phyloP scores from a whole-genome alignment of 108 stramenopile species.

The Conticribra guillardii region DNA sequence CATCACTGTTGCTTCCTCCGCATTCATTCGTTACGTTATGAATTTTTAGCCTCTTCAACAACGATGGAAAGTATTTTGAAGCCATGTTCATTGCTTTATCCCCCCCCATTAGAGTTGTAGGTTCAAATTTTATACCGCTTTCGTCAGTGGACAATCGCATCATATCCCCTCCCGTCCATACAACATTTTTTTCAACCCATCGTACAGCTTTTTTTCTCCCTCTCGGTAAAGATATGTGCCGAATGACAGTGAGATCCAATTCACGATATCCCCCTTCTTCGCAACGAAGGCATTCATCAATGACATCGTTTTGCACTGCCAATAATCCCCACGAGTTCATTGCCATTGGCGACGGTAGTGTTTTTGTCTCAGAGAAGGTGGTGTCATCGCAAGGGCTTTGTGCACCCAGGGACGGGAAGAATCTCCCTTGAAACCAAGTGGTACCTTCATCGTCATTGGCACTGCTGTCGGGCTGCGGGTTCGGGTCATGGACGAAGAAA shows the following conservation, averaged over 20 bases:
- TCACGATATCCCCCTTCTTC: slow-evolving; percentile 78
- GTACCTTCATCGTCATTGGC: slow-evolving; percentile 1
- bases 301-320: slow-evolving; percentile 57
- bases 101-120: slow-evolving; percentile 27
- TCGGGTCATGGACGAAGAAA: slow-evolving; percentile 63
- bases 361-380: slow-evolving; percentile 10
- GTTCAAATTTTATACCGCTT: slow-evolving; percentile 34
- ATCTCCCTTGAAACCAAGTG: slow-evolving; percentile 80
- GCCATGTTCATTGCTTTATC: slow-evolving; percentile 20
- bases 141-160: slow-evolving; percentile 49
- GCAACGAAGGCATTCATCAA: slow-evolving; percentile 79
- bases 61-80: slow-evolving; percentile 33
- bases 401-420: slow-evolving; percentile 40
- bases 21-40: slow-evolving; percentile 15
- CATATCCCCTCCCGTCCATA: slow-evolving; percentile 86
- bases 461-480: slow-evolving; percentile 32
- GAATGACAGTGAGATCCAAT: slow-evolving; percentile 59
- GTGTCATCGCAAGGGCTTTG: not conserved
- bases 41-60: slow-evolving; percentile 19
- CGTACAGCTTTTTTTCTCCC: slow-evolving; percentile 6
- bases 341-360: not conserved
- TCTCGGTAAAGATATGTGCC: not conserved
- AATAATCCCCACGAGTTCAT: slow-evolving; percentile 70
- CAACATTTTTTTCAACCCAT: slow-evolving; percentile 20
- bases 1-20: not conserved